Base-by-base conservation (phyloP, 2,329 filamentous ascomycete genomes). In the Hymenoscyphus scutula region DNA sequence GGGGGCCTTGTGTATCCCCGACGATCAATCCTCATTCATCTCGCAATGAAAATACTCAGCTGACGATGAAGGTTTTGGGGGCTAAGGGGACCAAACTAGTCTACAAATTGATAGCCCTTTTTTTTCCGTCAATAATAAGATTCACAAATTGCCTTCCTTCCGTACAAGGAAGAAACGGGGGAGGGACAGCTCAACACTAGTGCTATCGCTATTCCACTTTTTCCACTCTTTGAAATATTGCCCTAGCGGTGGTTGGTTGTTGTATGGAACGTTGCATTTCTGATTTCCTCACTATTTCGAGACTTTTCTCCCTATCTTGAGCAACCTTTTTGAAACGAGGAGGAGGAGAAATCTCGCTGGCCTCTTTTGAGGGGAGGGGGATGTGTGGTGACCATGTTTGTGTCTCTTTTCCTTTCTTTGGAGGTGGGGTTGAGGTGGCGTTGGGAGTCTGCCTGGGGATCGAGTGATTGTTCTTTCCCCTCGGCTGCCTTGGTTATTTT, bases 341-440 rank as follows among this genome's bases (percentile, higher is more conserved):
- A 38, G n/a, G n/a, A n/a, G n/a, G n/a, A n/a, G n/a, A n/a, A 10
- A n/a, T 53, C 1, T 60, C 51, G 5, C 69, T 65, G 8, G 71
- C 62, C 81, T 13, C 32, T 34, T 34, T 34, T 76, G 0, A 84
- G 84, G 29, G 79, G 80, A 64, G 84, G 83, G 3, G 82, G 81
- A 41, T 82, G 77, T n/a, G 25, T 85, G 74, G 29, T 87, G 85
- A 56, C 77, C 77, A 2, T 80, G 80, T 58, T 84, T 84, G n/a
- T n/a, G n/a, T n/a, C n/a, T n/a, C n/a, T n/a, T n/a, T n/a, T n/a
- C n/a, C n/a, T 1, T 75, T 77, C 58, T 88, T 19, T n/a, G 15
- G 19, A 10, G 41, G 41, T 48, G 41, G n/a, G 41, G 19, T 23
- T 23, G 11, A 8, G 13, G 19, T n/a, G 41, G n/a, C n/a, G n/a